A percentile compares a stretch with the other conserved stretches of the same genome.
phyloP scores from a whole-genome alignment of 108 stramenopile genomes.

The Cyclotella kingstonii region DNA sequence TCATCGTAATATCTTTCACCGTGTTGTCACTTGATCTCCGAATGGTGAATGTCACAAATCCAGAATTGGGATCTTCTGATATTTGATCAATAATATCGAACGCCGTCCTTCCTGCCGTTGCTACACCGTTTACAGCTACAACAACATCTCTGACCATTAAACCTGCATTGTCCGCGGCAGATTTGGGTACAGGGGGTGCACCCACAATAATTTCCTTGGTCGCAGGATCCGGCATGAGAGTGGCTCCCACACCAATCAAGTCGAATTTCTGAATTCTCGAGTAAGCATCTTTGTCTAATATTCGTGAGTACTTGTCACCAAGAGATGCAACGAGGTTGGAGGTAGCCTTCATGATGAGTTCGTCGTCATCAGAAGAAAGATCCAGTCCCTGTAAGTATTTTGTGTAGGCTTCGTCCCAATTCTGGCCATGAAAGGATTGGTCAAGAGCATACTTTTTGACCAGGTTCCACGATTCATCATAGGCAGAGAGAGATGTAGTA shows the following conservation, averaged over 20 bases:
- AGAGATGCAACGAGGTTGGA: conserved; percentile 66
- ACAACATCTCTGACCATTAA: conserved; percentile 72
- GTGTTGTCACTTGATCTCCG: conserved; percentile 31
- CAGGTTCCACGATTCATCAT: conserved; percentile 78
- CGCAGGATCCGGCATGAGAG: conserved; percentile 64
- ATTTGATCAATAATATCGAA: conserved; percentile 90
- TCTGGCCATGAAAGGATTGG: conserved; percentile 59
- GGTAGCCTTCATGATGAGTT: conserved; percentile 53
- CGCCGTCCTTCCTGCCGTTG: conserved; percentile 68
- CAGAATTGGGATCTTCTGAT: conserved; percentile 67
- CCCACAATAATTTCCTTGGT: conserved; percentile 72
- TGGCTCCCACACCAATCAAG: conserved; percentile 85
- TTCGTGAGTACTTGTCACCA: conserved; percentile 79
- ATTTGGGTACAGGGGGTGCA: conserved; percentile 75
- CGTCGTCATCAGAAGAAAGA: conserved; percentile 22
- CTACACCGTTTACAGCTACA: conserved; percentile 72
- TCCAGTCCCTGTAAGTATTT: conserved; percentile 25
- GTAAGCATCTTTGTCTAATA: conserved; percentile 62
- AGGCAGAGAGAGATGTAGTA: conserved; percentile 27
- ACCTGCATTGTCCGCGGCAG: conserved; percentile 62
- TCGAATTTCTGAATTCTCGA: conserved; percentile 82
- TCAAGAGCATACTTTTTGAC: conserved; percentile 79
- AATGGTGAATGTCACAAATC: conserved; percentile 65
- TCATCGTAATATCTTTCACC: conserved; percentile 52
- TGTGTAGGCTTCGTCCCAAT: conserved; percentile 42